Percentiles rank a stretch among this genome's conserved stretches.
Evolutionary conservation across 2,329 filamentous ascomycete species (phyloP).

Genomic region (Tolypocladium pustulatum): DNA sequence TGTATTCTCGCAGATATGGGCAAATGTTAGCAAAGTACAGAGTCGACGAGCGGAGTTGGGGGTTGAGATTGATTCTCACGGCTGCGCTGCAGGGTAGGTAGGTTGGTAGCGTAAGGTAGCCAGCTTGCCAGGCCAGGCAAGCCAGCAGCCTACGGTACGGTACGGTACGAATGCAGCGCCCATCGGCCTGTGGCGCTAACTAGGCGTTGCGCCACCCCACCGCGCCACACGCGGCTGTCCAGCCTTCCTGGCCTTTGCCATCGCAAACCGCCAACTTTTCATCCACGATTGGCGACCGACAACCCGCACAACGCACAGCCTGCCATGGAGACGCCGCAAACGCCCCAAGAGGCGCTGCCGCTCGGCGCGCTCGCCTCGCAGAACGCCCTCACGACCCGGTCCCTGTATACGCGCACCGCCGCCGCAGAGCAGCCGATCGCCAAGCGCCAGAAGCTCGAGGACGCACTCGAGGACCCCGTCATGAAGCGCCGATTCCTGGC

Average conservation of each 20-base stretch:
- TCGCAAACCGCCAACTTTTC: constrained; percentile 10
- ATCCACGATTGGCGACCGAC: background rate
- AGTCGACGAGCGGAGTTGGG: background rate
- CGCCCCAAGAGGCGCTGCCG: constrained; percentile 20
- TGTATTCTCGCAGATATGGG: fast-evolving
- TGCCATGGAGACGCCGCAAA: constrained; percentile 23
- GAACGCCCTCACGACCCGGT: constrained; percentile 22
- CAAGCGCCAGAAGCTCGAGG: constrained; percentile 29
- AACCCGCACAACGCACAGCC: constrained; percentile 2
- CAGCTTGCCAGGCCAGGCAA: too few species aligned
- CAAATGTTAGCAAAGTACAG: background rate
- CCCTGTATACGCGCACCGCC: constrained; percentile 18
- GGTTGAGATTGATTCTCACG: background rate
- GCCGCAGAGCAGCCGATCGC: constrained; percentile 11
- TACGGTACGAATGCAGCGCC: background rate
- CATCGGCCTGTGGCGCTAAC: background rate
- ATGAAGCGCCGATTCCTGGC: constrained; percentile 44
- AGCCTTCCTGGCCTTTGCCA: constrained; percentile 8
- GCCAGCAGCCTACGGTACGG: background rate
- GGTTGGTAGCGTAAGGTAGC: too few species aligned
- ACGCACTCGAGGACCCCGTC: constrained; percentile 20
- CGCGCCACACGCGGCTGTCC: constrained; percentile 21
- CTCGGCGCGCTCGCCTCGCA: constrained; percentile 23
- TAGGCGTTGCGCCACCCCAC: background rate
- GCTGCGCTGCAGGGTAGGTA: background rate